Conservation (phyloP, 371 early-diverging fungal species). For the Syncephalastrum monosporum region DNA sequence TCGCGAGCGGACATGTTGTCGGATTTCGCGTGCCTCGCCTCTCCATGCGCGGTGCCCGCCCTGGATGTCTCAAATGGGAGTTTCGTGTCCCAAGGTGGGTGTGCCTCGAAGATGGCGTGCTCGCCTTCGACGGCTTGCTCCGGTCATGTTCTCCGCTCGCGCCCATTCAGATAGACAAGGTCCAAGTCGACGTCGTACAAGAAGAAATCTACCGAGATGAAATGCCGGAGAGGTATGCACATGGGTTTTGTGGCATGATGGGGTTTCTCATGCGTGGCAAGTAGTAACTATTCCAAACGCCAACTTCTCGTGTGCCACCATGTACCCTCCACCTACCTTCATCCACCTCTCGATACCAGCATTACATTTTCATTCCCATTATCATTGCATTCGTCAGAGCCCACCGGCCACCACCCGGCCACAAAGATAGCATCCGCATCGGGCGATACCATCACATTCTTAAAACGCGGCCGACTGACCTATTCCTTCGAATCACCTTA, state of each 20-base stretch:
- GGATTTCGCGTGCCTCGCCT: conserved; percentile 25
- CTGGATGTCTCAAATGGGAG: conserved; percentile 19
- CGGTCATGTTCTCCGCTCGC: neutral
- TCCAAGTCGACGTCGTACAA: conserved; percentile 32
- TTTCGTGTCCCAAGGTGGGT: conserved; percentile 32
- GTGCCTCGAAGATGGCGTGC: conserved; percentile 19
- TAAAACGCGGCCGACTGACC: conserved; percentile 4
- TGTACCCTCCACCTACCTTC: conserved; percentile 27
- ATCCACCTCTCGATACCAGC: conserved; percentile 27
- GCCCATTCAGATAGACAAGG: conserved; percentile 3
- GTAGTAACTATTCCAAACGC: conserved; percentile 15
- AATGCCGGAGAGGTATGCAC: conserved; percentile 1
- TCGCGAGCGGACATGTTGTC: conserved; percentile 22
- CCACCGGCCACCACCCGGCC: conserved; percentile 10
- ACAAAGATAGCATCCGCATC: neutral
- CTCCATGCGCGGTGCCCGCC: conserved; percentile 26
- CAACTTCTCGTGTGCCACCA: conserved; percentile 16
- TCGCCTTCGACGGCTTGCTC: conserved; percentile 31
- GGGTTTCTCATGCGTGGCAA: neutral
- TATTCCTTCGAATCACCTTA: conserved; percentile 38
- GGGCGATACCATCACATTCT: too few species aligned
- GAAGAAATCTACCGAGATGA: conserved; percentile 33
- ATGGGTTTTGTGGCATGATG: neutral
- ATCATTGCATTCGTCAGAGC: neutral
- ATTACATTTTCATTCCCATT: conserved; percentile 33